phyloP scores from a whole-genome alignment of 2,329 filamentous ascomycete species.

The Scopulariopsis brevicaulis region DNA sequence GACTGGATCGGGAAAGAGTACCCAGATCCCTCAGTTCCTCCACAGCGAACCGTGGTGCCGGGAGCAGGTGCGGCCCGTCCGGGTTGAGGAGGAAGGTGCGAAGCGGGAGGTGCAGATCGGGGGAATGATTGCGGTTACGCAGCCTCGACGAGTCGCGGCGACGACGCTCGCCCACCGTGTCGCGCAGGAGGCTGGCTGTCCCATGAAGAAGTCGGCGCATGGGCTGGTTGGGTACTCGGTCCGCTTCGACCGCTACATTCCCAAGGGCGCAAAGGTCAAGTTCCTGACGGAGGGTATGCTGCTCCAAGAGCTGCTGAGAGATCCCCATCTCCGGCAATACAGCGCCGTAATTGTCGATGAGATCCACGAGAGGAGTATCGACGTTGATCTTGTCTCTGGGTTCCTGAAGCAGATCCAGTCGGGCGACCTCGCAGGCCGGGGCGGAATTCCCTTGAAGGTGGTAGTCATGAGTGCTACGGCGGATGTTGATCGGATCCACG shows the following conservation, averaged over 20 bases:
- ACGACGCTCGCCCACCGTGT: slow-evolving; percentile 85
- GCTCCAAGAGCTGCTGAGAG: slow-evolving; percentile 81
- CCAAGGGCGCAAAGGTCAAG: slow-evolving; percentile 77
- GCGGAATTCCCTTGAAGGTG: slow-evolving; percentile 70
- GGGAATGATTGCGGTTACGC: slow-evolving; percentile 87
- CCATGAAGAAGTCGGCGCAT: slow-evolving; percentile 29
- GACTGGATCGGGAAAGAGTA: slow-evolving; percentile 94
- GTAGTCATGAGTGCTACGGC: slow-evolving; percentile 96
- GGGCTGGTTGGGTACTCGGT: slow-evolving; percentile 80
- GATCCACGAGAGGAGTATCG: slow-evolving; percentile 90
- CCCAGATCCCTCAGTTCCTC: slow-evolving; percentile 88
- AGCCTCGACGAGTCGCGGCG: slow-evolving; percentile 86
- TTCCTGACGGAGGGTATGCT: slow-evolving; percentile 96
- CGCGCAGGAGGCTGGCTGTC: slow-evolving; percentile 59
- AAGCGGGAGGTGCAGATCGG: slow-evolving; percentile 43
- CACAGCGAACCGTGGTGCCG: slow-evolving; percentile 69
- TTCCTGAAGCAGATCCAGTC: slow-evolving; percentile 72
- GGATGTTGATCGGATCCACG: slow-evolving; percentile 66
- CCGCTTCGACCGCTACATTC: slow-evolving; percentile 79
- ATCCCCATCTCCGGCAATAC: slow-evolving; percentile 73
- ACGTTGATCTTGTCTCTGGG: slow-evolving; percentile 82
- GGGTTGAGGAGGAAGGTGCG: slow-evolving; percentile 17
- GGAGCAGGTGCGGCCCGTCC: slow-evolving; percentile 24
- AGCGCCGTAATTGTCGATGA: slow-evolving; percentile 90
- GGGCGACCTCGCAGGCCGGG: slow-evolving; percentile 49